A percentile compares a stretch with the other conserved stretches of the same genome.
Conservation (phyloP, 192 early-diverging fungal genomes). For the Dimargaris cristalligena region DNA sequence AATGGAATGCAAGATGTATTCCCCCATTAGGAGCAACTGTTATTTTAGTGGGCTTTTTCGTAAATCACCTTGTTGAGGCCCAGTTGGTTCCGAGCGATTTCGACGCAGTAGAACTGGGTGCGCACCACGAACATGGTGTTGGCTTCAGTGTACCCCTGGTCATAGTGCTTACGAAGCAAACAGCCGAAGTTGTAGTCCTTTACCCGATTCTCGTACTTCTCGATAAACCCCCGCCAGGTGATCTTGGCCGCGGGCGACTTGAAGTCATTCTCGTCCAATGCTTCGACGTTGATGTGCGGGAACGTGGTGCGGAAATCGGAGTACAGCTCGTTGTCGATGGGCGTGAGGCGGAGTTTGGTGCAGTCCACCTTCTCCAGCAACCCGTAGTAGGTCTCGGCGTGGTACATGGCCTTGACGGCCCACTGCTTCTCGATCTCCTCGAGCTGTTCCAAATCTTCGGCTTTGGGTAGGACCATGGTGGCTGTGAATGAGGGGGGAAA, state of each 20-base stretch:
- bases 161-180: slow-evolving; percentile 56
- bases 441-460: slow-evolving; percentile 57
- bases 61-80: slow-evolving; percentile 41
- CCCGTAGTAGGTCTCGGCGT: slow-evolving; percentile 88
- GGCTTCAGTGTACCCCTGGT: slow-evolving; percentile 63
- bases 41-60: background rate
- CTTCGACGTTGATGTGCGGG: slow-evolving; percentile 50
- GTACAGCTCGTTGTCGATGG: slow-evolving; percentile 74
- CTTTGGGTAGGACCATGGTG: slow-evolving; percentile 45
- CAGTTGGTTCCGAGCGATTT: slow-evolving; percentile 79
- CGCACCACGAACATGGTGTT: slow-evolving; percentile 83
- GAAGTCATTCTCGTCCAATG: slow-evolving; percentile 63
- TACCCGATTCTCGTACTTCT: slow-evolving; percentile 71
- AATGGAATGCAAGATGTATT: too few relatives aligned
- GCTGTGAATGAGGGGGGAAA: background rate
- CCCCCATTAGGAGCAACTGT: too few relatives aligned
- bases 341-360: slow-evolving; percentile 62
- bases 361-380: slow-evolving; percentile 52
- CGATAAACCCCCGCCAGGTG: slow-evolving; percentile 78
- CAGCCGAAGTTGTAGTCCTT: slow-evolving; percentile 90
- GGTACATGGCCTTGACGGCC: slow-evolving; percentile 88
- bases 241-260: slow-evolving; percentile 65
- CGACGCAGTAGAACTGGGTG: slow-evolving; percentile 80
- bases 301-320: slow-evolving; percentile 58
- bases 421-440: slow-evolving; percentile 86